Evolutionary conservation across 805 yeast species (phyloP), one percentile per base, ranked within the genome.

Genomic region (Wickerhamomyces strasburgensis): DNA sequence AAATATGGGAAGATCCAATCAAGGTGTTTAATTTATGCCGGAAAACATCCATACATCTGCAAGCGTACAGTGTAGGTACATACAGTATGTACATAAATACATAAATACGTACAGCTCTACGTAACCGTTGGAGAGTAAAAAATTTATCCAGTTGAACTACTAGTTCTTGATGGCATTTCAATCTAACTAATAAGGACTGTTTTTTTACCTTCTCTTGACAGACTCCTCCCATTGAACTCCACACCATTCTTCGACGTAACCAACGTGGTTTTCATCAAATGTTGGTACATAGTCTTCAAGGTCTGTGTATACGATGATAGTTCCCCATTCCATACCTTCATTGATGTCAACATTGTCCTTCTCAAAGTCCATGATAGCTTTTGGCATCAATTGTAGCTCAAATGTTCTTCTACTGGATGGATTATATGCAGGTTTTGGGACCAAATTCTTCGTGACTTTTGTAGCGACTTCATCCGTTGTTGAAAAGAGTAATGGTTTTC

Each of bases 321-420:
- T 84, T 2, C 97, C 98, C 98, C 98, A 93, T 44, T 90, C 94
- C 95, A 90, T 90, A 10, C 98, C 97, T 25, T 76, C 76, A 29
- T 72, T 50, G 59, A 70, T 39, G 58, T 53, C 48, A 62, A 52
- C 38, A 23, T 58, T 52, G 19, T 63, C 60, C 29, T 67, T 68
- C 55, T 90, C 97, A 31, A 93, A 67, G 51, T 86, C 90, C 34
- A 85, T 67, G 36, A 93, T 90, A 36, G 88, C 76, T 56, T 86
- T 86, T 3, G 98, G 98, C 97, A 90, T 90, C 37, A 93, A 59
- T 57, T 93, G 98, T 40, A 90, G 62, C 60, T 93, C 98, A 54
- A 87, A 84, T 23, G 72, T 73, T 47, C 90, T 70, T 11, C 43
- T 29, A 14, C 80, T 68, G 24, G 78, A 60, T 6, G 86, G 85